Conservation (phyloP, 108 stramenopile species). For the Nitzschia sp. region DNA sequence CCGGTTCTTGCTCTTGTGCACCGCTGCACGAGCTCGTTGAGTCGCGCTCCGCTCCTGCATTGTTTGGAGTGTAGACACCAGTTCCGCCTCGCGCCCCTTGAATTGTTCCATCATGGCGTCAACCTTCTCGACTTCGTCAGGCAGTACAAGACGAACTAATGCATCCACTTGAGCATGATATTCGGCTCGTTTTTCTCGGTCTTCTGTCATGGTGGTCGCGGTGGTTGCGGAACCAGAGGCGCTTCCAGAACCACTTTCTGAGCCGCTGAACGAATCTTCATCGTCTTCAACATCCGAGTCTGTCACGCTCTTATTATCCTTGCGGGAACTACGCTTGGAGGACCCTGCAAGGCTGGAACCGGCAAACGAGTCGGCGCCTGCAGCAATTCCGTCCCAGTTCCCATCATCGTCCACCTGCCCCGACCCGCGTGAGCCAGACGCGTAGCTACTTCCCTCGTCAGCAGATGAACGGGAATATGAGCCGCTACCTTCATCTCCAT, state of each 20-base stretch:
- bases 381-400: slow-evolving; percentile 50
- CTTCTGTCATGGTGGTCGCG: slow-evolving; percentile 20
- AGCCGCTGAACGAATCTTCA: slow-evolving; percentile 26
- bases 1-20: slow-evolving; percentile 68
- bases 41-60: slow-evolving; percentile 80
- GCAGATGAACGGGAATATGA: slow-evolving; percentile 27
- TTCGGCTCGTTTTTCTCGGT: slow-evolving; percentile 47
- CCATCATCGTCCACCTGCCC: slow-evolving; percentile 37
- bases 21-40: slow-evolving; percentile 68
- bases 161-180: slow-evolving; percentile 75
- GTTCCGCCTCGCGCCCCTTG: slow-evolving; percentile 76
- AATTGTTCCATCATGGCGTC: slow-evolving; percentile 85
- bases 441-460: slow-evolving; percentile 18
- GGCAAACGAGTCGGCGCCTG: slow-evolving; percentile 26
- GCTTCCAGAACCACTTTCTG: neutral
- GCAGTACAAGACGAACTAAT: slow-evolving; percentile 66
- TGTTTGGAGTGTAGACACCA: slow-evolving; percentile 73
- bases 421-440: slow-evolving; percentile 20
- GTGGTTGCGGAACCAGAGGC: slow-evolving; percentile 8
- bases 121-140: slow-evolving; percentile 79
- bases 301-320: neutral
- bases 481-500: neutral
- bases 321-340: slow-evolving; percentile 11
- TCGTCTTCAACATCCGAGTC: slow-evolving; percentile 24
- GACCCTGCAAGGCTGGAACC: slow-evolving; percentile 25